Conservation (phyloP, 768 basidiomycete genomes). For the Agaricus blazei region DNA sequence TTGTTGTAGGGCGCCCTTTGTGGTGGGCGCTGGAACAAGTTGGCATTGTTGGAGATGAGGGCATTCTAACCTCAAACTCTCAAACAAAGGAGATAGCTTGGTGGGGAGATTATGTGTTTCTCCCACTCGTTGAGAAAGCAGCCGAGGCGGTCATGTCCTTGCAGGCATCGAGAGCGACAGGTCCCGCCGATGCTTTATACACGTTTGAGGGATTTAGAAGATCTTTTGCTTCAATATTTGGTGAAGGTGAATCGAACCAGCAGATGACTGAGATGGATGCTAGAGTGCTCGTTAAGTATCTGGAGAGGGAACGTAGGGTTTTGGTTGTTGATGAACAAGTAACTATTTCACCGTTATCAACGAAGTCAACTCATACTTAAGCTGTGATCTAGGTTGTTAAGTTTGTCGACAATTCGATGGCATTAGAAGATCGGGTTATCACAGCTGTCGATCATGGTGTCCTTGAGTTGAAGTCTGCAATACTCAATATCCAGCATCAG, state of each 20-base stretch:
- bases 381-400: conserved; percentile 66
- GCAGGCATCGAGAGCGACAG: conserved; percentile 35
- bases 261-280: conserved; percentile 57
- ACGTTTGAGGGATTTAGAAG: conserved; percentile 53
- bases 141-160: conserved; percentile 51
- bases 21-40: conserved; percentile 86
- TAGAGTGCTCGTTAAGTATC: conserved; percentile 66
- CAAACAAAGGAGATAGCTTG: conserved; percentile 38
- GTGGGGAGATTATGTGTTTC: conserved; percentile 71
- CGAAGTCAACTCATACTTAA: neutral
- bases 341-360: conserved; percentile 16
- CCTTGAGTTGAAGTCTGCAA: conserved; percentile 71
- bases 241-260: conserved; percentile 16
- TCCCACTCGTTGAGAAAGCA: conserved; percentile 59
- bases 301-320: conserved; percentile 69
- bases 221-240: conserved; percentile 46
- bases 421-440: conserved; percentile 40
- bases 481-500: conserved; percentile 62
- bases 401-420: conserved; percentile 44
- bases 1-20: conserved; percentile 70
- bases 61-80: conserved; percentile 24
- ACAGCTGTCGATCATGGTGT: conserved; percentile 81
- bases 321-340: conserved; percentile 69
- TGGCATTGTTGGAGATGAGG: conserved; percentile 67
- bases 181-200: conserved; percentile 59